Percentiles rank a stretch among this genome's conserved stretches.
Evolutionary conservation across 2,329 filamentous ascomycete genomes (phyloP).

Genomic region (Helicocarpus griseus): DNA sequence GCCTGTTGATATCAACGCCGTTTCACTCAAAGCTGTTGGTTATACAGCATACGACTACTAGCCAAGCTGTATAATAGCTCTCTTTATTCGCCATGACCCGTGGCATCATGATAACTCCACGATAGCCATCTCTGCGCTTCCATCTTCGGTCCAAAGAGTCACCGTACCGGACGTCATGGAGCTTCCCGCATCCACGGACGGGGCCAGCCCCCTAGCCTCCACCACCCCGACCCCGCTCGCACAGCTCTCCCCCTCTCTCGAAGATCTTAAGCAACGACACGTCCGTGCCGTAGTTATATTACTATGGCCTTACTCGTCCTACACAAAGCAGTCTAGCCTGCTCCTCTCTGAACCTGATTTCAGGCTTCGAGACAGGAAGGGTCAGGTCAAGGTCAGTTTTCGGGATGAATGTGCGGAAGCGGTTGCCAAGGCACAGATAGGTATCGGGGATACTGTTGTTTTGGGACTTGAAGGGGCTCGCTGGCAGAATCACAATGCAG

Average conservation of each 20-base stretch:
- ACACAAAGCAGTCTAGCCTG: constrained; percentile 63
- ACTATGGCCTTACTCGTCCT: constrained; percentile 82
- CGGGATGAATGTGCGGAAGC: constrained; percentile 59
- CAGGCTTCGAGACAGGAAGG: constrained; percentile 62
- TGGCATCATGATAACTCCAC: not conserved
- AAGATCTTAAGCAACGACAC: constrained; percentile 19
- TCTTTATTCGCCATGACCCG: not conserved
- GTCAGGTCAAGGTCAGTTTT: constrained; percentile 74
- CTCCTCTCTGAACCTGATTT: constrained; percentile 79
- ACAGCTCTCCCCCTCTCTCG: constrained; percentile 28
- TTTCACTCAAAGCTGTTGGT: not conserved
- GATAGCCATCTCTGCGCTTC: not conserved
- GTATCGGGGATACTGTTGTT: constrained; percentile 67
- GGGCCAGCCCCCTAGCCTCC: constrained; percentile 12
- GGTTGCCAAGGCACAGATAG: constrained; percentile 56
- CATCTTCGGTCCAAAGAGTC: too few relatives aligned
- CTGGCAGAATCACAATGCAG: constrained; percentile 41
- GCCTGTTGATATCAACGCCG: not conserved
- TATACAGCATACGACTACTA: not conserved
- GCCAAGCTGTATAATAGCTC: not conserved
- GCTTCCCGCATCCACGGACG: constrained; percentile 11
- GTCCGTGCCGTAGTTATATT: constrained; percentile 70
- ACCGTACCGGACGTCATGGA: not conserved
- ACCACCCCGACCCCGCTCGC: constrained; percentile 29
- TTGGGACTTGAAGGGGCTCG: constrained; percentile 59